Base-by-base conservation (phyloP, 2,329 filamentous ascomycete species). In the Aspergillus ustus region DNA sequence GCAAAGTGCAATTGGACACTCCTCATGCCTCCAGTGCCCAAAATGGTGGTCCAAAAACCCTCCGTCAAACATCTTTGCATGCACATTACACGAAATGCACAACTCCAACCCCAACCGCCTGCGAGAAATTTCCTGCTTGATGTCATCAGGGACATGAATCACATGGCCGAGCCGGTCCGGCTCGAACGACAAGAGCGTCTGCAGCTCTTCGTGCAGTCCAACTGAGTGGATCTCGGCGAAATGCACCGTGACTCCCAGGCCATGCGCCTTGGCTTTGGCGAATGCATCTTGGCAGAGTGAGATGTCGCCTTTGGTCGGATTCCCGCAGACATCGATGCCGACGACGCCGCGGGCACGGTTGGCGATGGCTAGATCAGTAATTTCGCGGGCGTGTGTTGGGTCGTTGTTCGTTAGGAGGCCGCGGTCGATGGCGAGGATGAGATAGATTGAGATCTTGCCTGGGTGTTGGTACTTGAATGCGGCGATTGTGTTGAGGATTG, bases 31-130 rank as follows among this genome's bases (percentile, higher is more conserved):
- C 91, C 91, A 95, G 70, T 87, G 83, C 15, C 89, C 88, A 76
- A 95, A 93, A 78, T 95, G 91, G 75, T 95, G 91, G 52, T 87
- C 87, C 60, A 83, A 69, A 68, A 84, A 85, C 1, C 87, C 85
- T 0, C 90, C 89, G 1, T 81, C 78, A 54, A 90, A 87, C 86
- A 95, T 87, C 66, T 87, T 87, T 1, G 89, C 89, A 66, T 89
- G 86, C 1, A 95, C 90, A 69, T 95, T 95, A 75, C 91, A 94
- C 66, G 88, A 92, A 63, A 95, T 78, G 63, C 91, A 95, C 43
- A 95, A 73, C 76, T 95, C 91, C 13, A 95, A 75, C 2, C 89
- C 90, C 29, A 93, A 72, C 1, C 81, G 81, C 13, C 81, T 79
- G 50, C 73, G 69, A 11, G 78, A 74, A 61, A 89, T 91, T 67